Percentiles rank a stretch among this genome's conserved stretches.
Conservation (phyloP, 768 basidiomycete genomes). For the Rhodotorula toruloides region DNA sequence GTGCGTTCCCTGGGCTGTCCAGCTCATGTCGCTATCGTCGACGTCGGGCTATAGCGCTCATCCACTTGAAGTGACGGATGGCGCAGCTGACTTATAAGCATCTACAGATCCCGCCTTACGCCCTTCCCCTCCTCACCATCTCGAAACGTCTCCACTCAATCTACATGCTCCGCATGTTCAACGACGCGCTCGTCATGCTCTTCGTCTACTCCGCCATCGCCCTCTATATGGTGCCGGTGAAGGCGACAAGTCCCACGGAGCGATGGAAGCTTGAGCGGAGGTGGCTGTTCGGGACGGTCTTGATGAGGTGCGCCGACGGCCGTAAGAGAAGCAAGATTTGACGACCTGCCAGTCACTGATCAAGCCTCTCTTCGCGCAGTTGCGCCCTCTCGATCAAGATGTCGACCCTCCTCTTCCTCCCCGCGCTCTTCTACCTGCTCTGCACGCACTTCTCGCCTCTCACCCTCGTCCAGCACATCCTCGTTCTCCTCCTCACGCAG, state of each 20-base stretch:
- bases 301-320: slow-evolving; percentile 62
- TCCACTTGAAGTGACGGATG: no score
- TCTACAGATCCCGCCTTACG: slow-evolving; percentile 40
- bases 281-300: slow-evolving; percentile 61
- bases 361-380: slow-evolving; percentile 47
- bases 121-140: slow-evolving; percentile 59
- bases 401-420: slow-evolving; percentile 84
- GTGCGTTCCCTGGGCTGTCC: slow-evolving; percentile 47
- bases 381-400: slow-evolving; percentile 87
- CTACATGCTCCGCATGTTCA: slow-evolving; percentile 84
- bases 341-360: background rate
- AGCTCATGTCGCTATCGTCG: no score
- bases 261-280: slow-evolving; percentile 38
- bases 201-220: slow-evolving; percentile 57
- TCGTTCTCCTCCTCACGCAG: slow-evolving; percentile 43
- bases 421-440: slow-evolving; percentile 74
- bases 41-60: background rate
- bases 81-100: no score
- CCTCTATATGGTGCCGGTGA: slow-evolving; percentile 49
- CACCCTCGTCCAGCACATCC: slow-evolving; percentile 33
- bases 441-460: slow-evolving; percentile 42
- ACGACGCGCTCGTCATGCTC: slow-evolving; percentile 72
- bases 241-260: slow-evolving; percentile 49
- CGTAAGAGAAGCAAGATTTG: no score
- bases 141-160: slow-evolving; percentile 95